These are phyloP conservation scores for Clarireedia paspali DNA, from an alignment of 2,329 filamentous ascomycete genomes.

Conservation along the genomic window DNA sequence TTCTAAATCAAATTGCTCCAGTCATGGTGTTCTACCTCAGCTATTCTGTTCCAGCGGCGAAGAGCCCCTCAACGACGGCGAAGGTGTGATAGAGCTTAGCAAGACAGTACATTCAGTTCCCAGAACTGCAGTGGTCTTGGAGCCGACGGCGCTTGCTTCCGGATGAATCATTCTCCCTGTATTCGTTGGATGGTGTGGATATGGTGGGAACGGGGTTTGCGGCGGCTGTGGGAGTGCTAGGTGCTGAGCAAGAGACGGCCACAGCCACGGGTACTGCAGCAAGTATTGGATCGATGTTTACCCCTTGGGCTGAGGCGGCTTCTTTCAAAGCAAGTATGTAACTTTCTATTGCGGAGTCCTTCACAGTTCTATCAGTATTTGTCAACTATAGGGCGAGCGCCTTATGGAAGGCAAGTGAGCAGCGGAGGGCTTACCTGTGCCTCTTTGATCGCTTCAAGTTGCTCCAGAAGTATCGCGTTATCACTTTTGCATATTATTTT, in stretches of 20 bases:
- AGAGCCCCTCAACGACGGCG: neutral
- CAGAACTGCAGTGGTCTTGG: neutral
- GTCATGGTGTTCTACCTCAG: no score
- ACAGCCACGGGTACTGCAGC: neutral
- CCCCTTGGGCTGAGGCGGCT: neutral
- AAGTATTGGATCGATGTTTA: neutral
- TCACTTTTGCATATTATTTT: neutral
- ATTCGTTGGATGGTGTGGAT: neutral
- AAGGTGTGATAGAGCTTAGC: neutral
- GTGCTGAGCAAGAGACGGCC: neutral
- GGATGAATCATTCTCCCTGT: neutral
- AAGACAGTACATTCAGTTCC: neutral
- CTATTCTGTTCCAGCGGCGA: no score
- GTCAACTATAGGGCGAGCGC: neutral
- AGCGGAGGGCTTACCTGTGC: no score
- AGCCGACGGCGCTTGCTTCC: neutral
- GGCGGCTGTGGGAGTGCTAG: neutral
- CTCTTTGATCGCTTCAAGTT: neutral
- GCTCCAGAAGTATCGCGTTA: no score
- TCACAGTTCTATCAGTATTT: no score
- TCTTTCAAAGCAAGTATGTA: neutral
- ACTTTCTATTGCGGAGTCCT: neutral
- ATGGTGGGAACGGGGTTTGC: neutral
- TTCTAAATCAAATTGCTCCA: no score
- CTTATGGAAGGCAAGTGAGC: no score